Evolutionary conservation across 2,329 filamentous ascomycete genomes (phyloP).

Genomic region (Dactylonectria estremocensis): DNA sequence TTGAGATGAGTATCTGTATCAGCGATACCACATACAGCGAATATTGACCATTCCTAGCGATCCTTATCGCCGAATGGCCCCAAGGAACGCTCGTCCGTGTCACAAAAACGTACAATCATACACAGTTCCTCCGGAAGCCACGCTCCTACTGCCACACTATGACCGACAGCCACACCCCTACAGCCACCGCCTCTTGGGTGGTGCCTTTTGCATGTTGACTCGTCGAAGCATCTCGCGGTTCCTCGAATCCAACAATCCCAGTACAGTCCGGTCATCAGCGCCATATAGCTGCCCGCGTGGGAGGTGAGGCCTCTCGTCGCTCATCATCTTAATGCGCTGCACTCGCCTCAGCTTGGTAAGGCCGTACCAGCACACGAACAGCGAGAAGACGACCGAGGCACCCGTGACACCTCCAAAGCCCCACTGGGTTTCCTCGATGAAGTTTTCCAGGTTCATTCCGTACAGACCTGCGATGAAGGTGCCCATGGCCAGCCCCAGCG

Average conservation of each 20-base stretch:
- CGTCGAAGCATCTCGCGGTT: conserved; percentile 69
- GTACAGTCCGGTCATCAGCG: conserved; percentile 56
- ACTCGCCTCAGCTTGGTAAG: conserved; percentile 87
- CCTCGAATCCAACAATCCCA: conserved; percentile 67
- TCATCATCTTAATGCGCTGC: conserved; percentile 88
- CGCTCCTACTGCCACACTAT: conserved; percentile 1
- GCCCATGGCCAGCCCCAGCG: conserved; percentile 92
- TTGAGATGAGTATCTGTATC: conserved; percentile 49
- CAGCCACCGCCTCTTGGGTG: conserved; percentile 55
- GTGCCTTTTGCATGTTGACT: conserved; percentile 65
- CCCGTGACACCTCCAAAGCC: conserved; percentile 85
- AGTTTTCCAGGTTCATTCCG: conserved; percentile 99
- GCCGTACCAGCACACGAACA: conserved; percentile 86
- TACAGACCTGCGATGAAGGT: conserved; percentile 99
- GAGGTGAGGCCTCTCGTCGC: conserved; percentile 58
- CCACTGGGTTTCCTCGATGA: conserved; percentile 92
- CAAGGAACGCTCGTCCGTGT: conserved; percentile 32
- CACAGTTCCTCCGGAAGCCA: neutral
- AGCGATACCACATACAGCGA: conserved; percentile 37
- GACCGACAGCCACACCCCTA: conserved; percentile 3
- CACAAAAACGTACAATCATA: conserved; percentile 30
- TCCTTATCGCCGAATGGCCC: conserved; percentile 10
- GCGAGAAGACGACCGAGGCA: conserved; percentile 79
- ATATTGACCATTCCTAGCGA: neutral
- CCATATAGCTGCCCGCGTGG: conserved; percentile 59